Evolutionary conservation across 768 basidiomycete species (phyloP).

Genomic region (Exidia glandulosa): DNA sequence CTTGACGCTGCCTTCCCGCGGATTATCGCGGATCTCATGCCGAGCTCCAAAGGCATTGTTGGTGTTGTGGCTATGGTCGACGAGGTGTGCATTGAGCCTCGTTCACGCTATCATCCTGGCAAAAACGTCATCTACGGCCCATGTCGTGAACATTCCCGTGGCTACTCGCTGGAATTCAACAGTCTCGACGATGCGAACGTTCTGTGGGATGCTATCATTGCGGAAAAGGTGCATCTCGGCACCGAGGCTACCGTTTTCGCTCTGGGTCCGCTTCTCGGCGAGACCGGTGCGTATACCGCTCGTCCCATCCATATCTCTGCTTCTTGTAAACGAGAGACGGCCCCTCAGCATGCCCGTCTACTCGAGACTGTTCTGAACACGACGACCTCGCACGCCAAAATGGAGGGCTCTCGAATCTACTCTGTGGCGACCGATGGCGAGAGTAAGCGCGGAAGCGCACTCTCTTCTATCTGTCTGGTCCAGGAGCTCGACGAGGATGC

Average conservation of each 20-base stretch:
- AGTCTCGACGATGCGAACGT: conserved; percentile 4
- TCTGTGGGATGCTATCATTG: background rate
- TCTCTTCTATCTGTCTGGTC: conserved; percentile 15
- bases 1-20: background rate
- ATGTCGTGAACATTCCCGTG: conserved; percentile 13
- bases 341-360: conserved; percentile 11
- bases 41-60: background rate
- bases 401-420: background rate
- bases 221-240: conserved; percentile 2
- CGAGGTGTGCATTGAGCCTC: conserved; percentile 11
- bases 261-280: conserved; percentile 10
- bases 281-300: conserved; percentile 13
- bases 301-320: conserved; percentile 15
- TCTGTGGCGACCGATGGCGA: conserved; percentile 19
- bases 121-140: conserved; percentile 13
- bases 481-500: conserved; percentile 12
- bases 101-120: conserved; percentile 12
- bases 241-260: conserved; percentile 17
- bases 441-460: conserved; percentile 14
- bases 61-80: conserved; percentile 12
- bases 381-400: conserved; percentile 1
- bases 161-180: conserved; percentile 9
- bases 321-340: conserved; percentile 17
- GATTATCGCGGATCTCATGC: background rate
- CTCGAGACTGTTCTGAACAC: conserved; percentile 10